These are phyloP conservation scores for Scedosporium apiospermum DNA, from an alignment of 2,329 filamentous ascomycete species.

Conservation along the genomic window DNA sequence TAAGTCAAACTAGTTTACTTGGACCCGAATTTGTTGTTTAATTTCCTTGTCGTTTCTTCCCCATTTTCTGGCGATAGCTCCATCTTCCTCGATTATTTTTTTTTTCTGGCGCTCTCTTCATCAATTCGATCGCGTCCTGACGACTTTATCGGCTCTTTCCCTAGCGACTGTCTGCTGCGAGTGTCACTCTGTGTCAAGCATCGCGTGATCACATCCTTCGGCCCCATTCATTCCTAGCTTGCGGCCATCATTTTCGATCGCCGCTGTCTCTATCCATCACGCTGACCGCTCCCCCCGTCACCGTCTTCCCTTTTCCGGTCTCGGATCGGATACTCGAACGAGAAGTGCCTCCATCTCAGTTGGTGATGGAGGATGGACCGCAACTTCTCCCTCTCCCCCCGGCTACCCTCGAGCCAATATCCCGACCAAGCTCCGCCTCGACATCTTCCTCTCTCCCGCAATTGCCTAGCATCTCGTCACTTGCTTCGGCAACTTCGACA, in stretches of 20 bases:
- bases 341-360: not conserved
- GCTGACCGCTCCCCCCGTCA: not conserved
- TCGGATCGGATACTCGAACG: not conserved
- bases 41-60: no score
- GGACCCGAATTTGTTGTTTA: not conserved
- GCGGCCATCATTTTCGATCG: not conserved
- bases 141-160: no score
- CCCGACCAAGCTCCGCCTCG: conserved; percentile 39
- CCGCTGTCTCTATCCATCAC: not conserved
- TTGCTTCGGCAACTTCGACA: conserved; percentile 30
- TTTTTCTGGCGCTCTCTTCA: no score
- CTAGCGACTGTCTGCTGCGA: no score
- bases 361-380: conserved; percentile 37
- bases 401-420: conserved; percentile 35
- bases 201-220: not conserved
- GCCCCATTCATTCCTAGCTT: not conserved
- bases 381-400: conserved; percentile 27
- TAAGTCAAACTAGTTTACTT: not conserved
- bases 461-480: conserved; percentile 34
- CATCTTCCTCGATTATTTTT: no score
- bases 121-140: not conserved
- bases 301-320: not conserved
- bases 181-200: not conserved
- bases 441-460: conserved; percentile 35
- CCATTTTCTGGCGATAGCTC: no score